Conservation (phyloP, 2,329 filamentous ascomycete genomes). For the Aspergillus brunneoviolaceus region DNA sequence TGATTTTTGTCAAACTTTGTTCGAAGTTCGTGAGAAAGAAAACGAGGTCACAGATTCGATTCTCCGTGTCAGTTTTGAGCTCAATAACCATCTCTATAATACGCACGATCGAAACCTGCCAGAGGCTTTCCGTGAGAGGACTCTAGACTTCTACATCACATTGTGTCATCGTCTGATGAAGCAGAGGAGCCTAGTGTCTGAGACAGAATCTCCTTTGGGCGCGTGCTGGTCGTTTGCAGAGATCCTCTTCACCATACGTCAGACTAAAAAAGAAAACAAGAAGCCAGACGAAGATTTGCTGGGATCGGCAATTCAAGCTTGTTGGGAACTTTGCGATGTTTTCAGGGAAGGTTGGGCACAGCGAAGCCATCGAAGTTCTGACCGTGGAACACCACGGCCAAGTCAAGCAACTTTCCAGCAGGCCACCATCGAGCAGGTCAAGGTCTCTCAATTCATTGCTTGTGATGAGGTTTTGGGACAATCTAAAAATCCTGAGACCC, state of each 20-base stretch:
- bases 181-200: conserved; percentile 72
- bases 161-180: conserved; percentile 96
- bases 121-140: conserved; percentile 83
- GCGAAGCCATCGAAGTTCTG: conserved; percentile 63
- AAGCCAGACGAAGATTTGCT: conserved; percentile 78
- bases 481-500: conserved; percentile 69
- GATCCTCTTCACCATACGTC: conserved; percentile 87
- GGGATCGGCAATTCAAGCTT: conserved; percentile 84
- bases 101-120: conserved; percentile 82
- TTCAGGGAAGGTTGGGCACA: conserved; percentile 92
- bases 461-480: conserved; percentile 28
- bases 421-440: conserved; percentile 51
- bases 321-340: conserved; percentile 91
- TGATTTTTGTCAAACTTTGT: conserved; percentile 88
- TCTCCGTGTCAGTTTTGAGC: conserved; percentile 85
- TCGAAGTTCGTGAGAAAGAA: conserved; percentile 76
- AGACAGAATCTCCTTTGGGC: conserved; percentile 78
- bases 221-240: conserved; percentile 90
- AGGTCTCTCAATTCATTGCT: conserved; percentile 39
- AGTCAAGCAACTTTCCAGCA: conserved; percentile 74
- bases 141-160: conserved; percentile 91
- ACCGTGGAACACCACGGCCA: conserved; percentile 79
- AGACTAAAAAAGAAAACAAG: conserved; percentile 73
- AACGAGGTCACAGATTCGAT: conserved; percentile 83
- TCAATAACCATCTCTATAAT: conserved; percentile 94